Conservation (phyloP, 192 early-diverging fungal genomes). For the Linnemannia hyalina region DNA sequence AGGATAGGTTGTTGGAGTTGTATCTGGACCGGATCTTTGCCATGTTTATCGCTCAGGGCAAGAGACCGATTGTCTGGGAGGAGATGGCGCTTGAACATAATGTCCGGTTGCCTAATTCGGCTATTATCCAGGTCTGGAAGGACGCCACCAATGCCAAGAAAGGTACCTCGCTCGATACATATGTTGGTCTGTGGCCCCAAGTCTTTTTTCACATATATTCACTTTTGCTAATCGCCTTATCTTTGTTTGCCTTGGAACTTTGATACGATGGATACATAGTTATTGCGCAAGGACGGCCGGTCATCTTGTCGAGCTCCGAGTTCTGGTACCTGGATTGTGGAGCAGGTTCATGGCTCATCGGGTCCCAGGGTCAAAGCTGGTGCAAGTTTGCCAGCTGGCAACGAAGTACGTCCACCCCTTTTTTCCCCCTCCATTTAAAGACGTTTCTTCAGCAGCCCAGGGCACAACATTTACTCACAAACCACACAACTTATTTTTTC, state of each 20-base stretch:
- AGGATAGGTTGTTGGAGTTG: conserved; percentile 82
- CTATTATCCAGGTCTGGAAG: conserved; percentile 55
- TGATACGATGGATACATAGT: conserved; percentile 59
- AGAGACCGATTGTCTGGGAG: conserved; percentile 50
- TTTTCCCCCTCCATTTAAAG: not conserved
- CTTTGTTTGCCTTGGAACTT: not conserved
- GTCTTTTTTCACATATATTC: not conserved
- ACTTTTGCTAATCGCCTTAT: not conserved
- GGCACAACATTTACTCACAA: not conserved
- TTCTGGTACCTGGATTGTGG: conserved; percentile 88
- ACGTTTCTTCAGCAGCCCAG: not conserved
- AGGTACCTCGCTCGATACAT: conserved; percentile 11
- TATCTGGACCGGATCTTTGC: conserved; percentile 59
- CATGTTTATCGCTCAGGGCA: conserved; percentile 35
- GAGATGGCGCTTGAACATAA: conserved; percentile 48
- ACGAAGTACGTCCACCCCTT: conserved; percentile 20
- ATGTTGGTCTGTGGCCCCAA: not conserved
- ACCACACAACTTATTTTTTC: not conserved
- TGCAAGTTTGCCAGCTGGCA: conserved; percentile 47
- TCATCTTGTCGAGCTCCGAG: conserved; percentile 73
- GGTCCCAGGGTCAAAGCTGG: conserved; percentile 45
- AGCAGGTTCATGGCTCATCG: conserved; percentile 74
- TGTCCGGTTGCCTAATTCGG: conserved; percentile 24
- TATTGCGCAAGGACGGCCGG: conserved; percentile 73
- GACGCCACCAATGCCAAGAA: conserved; percentile 38